Conservation (phyloP, 208 protist genomes). For the Wallacemonas sp. region DNA sequence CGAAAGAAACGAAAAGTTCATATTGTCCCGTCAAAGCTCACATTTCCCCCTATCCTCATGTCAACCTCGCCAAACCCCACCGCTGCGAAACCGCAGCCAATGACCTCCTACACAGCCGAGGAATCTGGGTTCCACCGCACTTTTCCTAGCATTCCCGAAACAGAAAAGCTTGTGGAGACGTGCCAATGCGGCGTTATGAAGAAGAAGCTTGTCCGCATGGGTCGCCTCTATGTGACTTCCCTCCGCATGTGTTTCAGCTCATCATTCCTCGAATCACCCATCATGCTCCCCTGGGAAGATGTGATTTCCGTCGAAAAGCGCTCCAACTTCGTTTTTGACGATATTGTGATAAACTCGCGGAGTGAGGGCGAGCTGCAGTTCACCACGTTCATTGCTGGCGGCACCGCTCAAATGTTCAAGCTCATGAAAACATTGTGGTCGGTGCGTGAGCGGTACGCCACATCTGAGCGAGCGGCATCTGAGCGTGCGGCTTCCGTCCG, state of each 20-base stretch:
- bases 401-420: slow-evolving; percentile 42
- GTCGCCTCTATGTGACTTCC: slow-evolving; percentile 52
- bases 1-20: no score
- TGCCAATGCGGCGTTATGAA: slow-evolving; percentile 44
- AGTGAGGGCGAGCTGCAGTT: slow-evolving; percentile 32
- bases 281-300: slow-evolving; percentile 48
- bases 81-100: slow-evolving; percentile 19
- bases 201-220: slow-evolving; percentile 51
- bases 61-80: neutral
- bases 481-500: neutral
- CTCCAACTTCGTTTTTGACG: slow-evolving; percentile 42
- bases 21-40: no score
- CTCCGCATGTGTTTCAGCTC: slow-evolving; percentile 60
- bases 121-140: slow-evolving; percentile 46
- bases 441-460: slow-evolving; percentile 44
- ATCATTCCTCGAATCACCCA: slow-evolving; percentile 40
- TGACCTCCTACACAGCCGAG: slow-evolving; percentile 26
- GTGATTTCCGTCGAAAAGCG: slow-evolving; percentile 38
- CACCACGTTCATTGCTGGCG: slow-evolving; percentile 47
- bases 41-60: neutral
- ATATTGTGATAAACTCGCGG: slow-evolving; percentile 35
- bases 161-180: slow-evolving; percentile 49
- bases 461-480: slow-evolving; percentile 3
- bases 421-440: slow-evolving; percentile 55
- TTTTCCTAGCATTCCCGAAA: slow-evolving; percentile 43